Percentiles rank a stretch among this genome's conserved stretches.
These are phyloP conservation scores for Extremus antarcticus DNA, from an alignment of 495 filamentous ascomycete genomes.

Conservation along the genomic window DNA sequence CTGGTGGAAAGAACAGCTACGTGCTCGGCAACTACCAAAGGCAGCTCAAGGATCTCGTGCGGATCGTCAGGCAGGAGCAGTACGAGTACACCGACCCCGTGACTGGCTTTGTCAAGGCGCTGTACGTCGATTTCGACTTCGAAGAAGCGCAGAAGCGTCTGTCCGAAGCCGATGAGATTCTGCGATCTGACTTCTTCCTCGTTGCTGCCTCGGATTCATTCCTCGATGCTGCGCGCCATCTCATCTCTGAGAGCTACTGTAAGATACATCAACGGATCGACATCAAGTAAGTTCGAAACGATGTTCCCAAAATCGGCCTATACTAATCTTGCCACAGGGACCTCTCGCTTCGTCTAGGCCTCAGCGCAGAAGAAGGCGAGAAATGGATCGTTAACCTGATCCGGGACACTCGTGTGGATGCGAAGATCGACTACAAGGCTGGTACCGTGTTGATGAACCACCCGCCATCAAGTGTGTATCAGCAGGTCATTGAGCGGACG, in stretches of 20 bases:
- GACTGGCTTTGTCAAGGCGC: conserved; percentile 88
- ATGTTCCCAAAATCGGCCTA: too few relatives aligned
- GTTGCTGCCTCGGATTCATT: conserved; percentile 74
- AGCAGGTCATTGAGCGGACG: conserved; percentile 95
- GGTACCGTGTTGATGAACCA: conserved; percentile 99
- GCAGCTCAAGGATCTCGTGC: conserved; percentile 91
- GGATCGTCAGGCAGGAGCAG: conserved; percentile 87
- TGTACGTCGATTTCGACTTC: conserved; percentile 97
- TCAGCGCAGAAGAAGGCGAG: conserved; percentile 89
- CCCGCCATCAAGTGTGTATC: conserved; percentile 93
- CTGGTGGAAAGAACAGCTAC: conserved; percentile 21
- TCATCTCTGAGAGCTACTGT: conserved; percentile 98
- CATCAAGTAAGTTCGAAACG: conserved; percentile 65
- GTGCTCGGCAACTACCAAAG: conserved; percentile 75
- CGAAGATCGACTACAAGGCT: conserved; percentile 98
- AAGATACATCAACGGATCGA: conserved; percentile 98
- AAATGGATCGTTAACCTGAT: conserved; percentile 99
- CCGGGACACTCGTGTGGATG: conserved; percentile 90
- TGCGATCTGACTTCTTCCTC: conserved; percentile 93
- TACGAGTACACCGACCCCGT: conserved; percentile 97
- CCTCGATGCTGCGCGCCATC: conserved; percentile 84
- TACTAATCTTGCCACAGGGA: conserved; percentile 42
- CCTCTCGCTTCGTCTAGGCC: conserved; percentile 75
- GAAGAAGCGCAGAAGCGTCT: conserved; percentile 94
- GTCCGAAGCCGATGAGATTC: conserved; percentile 78